These are phyloP conservation scores for Penicillium angulare DNA, from an alignment of 495 filamentous ascomycete species.

Conservation along the genomic window DNA sequence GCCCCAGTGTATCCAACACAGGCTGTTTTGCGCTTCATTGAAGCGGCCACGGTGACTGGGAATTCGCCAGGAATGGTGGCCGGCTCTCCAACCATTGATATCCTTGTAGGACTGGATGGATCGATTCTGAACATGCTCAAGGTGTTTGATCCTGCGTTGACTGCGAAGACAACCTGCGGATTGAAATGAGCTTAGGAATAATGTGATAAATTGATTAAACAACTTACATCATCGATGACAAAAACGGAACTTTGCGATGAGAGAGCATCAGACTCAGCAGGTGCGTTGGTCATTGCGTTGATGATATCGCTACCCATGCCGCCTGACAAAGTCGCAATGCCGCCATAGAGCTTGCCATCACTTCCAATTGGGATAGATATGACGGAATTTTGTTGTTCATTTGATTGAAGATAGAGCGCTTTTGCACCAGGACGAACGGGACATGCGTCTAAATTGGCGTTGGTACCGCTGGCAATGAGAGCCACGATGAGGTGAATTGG, in stretches of 20 bases:
- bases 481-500: too few relatives aligned
- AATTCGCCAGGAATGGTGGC: conserved; percentile 51
- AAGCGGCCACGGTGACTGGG: conserved; percentile 55
- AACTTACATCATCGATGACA: conserved; percentile 47
- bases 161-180: conserved; percentile 45
- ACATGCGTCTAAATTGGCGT: neutral
- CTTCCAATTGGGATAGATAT: conserved; percentile 42
- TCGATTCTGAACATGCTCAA: conserved; percentile 53
- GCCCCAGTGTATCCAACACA: conserved; percentile 57
- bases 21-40: conserved; percentile 41
- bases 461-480: neutral
- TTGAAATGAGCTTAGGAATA: neutral
- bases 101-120: conserved; percentile 38
- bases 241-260: conserved; percentile 49
- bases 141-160: conserved; percentile 61
- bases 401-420: conserved; percentile 53
- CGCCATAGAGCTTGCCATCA: conserved; percentile 41
- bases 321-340: conserved; percentile 8
- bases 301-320: conserved; percentile 9
- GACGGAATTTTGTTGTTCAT: conserved; percentile 45
- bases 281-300: conserved; percentile 27
- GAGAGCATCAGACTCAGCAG: conserved; percentile 51
- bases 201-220: neutral
- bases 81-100: conserved; percentile 43
- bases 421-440: conserved; percentile 20